Base-by-base conservation (phyloP, 306 rosid genomes). In the Psophocarpus tetragonolobus region DNA sequence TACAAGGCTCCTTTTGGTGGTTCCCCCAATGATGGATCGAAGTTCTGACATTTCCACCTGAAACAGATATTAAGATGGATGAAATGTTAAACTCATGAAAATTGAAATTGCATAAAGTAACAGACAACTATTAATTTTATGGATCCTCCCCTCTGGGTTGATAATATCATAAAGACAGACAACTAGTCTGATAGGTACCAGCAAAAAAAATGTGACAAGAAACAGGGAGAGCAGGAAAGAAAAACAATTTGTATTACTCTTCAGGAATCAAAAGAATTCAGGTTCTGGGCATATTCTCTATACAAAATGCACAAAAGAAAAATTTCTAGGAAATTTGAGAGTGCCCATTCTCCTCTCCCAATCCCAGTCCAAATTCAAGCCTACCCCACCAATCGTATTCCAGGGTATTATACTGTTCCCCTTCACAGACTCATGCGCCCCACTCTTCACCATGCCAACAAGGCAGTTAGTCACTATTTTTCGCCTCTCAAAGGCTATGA, bases 41-140 rank as follows among this genome's bases (percentile, higher is more conserved):
- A 95, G 83, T 85, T 95, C 97, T 3, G 98, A 92, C 97, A 95
- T 95, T 83, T 95, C 97, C 56, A 95, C 97, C 98, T 95, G 90
- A 39, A 47, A 78, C 29, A 58, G 27, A 73, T 82, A 84, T 8
- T 60, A 68, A 50, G 48, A 42, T 18, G 63, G 69, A 80, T 75
- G 45, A 77, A 78, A 58, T 15, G 27, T 73, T 48, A 8, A 30
- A 39, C 26, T 30, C 1, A 17, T 32, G 42, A 29, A 35, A 57
- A 15, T 58, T 53, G 18, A 61, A 51, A 69, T 26, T 69, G 41
- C 44, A 79, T 3, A 57, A 45, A 80, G 47, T 56, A 70, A 75
- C 73, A 21, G 32, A 36, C 68, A 67, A 50, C 38, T 68, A 58
- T 57, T 47, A 61, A 27, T 29, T 75, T 20, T 32, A 67, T 11